Conservation (phyloP, 768 basidiomycete genomes). For the Boletus fagicola region DNA sequence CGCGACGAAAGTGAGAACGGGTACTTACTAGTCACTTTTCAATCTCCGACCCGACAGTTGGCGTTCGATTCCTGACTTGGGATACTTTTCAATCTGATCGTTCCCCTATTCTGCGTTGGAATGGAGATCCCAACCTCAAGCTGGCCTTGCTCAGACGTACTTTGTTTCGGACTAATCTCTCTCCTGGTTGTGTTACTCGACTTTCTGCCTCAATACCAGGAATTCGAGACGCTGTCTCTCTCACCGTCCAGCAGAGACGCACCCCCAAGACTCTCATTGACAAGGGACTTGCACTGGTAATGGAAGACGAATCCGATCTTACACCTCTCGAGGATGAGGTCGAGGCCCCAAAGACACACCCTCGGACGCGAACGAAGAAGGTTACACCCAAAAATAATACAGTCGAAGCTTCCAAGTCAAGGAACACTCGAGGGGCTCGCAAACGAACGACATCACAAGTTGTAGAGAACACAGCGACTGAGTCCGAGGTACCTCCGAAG, state of each 20-base stretch:
- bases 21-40: conserved; percentile 9
- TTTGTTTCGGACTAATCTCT: background rate
- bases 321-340: conserved; percentile 17
- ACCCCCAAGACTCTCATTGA: background rate
- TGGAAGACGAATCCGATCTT: conserved; percentile 13
- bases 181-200: background rate
- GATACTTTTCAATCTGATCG: background rate
- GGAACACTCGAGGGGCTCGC: background rate
- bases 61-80: conserved; percentile 5
- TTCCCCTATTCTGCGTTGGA: conserved; percentile 11
- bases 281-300: background rate
- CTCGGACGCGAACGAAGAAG: background rate
- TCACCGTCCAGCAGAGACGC: background rate
- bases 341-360: background rate
- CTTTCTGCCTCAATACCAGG: background rate
- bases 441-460: conserved; percentile 12
- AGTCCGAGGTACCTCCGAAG: conserved; percentile 15
- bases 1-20: background rate
- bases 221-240: background rate
- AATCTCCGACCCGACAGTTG: conserved; percentile 17
- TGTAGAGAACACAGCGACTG: conserved; percentile 8
- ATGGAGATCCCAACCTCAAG: background rate
- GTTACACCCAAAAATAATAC: background rate
- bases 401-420: background rate
- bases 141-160: background rate